Evolutionary conservation across 441 rosid species (phyloP), one percentile per base, ranked within the genome.

Genomic region (Euphorbia schlechtendalii): DNA sequence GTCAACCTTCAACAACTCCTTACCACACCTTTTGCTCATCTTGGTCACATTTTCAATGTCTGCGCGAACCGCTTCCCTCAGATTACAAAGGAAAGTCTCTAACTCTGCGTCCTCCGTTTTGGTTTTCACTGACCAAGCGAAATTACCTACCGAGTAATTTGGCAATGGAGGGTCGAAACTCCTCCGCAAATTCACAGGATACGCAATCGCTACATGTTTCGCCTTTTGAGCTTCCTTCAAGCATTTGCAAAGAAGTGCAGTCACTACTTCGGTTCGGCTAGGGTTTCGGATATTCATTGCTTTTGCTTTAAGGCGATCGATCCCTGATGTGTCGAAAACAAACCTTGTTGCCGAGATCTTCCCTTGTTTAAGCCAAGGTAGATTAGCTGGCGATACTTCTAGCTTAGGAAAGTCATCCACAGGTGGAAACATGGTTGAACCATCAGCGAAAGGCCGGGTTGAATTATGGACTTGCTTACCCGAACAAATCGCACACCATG

Each of bases 231-330:
- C 18, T 12, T 46, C 46, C 32, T 51, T 52, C 0, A 32, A 5
- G 1, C 11, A 49, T 32, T 18, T 51, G 9, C n/a, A 18, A 17
- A 70, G 55, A n/a, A 70, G 36, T 21, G 68, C 56, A 13, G 76
- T 59, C 58, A 74, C 73, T 10, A 69, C 58, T 9, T 74, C 54
- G 12, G 71, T 70, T n/a, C 73, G 38, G 0, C 78, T 71, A 15
- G 67, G 63, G 21, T 52, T 17, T 32, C 34, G 14, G 15, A 25
- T 12, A 13, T 2, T 49, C 0, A 12, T n/a, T 32, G 56, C 63
- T 9, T 52, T 21, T 4, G 3, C 53, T 24, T 70, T 73, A 22
- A 77, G 59, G 46, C 18, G 57, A 1, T 65, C 43, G 36, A 80
- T 40, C 4, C 40, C 61, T 0, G 25, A 8, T 2, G 52, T 34